Base-by-base conservation (phyloP, 2,329 filamentous ascomycete genomes). In the Monosporascus sp. region DNA sequence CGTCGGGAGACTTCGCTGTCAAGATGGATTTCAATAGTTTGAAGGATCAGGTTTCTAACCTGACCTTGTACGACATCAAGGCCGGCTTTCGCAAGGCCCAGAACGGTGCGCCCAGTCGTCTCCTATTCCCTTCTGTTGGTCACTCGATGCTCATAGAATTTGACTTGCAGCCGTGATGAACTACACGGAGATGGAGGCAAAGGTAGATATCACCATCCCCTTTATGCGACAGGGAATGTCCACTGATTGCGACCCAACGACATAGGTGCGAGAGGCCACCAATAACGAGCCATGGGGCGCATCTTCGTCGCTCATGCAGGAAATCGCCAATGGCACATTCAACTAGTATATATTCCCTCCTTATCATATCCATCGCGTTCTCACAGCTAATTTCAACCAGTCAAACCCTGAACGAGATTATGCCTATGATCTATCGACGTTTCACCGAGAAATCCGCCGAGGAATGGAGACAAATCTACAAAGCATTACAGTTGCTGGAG, bases 381-480 rank as follows among this genome's bases (percentile, higher is more conserved):
- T 35, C 49, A 58, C 51, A 57, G 47, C 18, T 6, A 43, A 22
- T 47, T 17, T 43, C 53, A 44, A 18, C 35, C 68, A 97, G 93
- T 70, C 91, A 96, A 84, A 84, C 92, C 50, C 84, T 99, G 53
- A 97, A 97, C 72, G 94, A 99, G 73, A 97, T 99, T 69, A 99
- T 99, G 94, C 94, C 94, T 60, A 94, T 99, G 90, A 96, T 99
- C 68, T 99, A 99, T 78, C 94, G 95, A 67, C 89, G 94, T 60
- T 99, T 99, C 72, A 99, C 94, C 56, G 94, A 99, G 71, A 99
- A 99, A 78, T 82, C 91, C 7, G 93, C 94, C 52, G 94, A 99
- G 70, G 94, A 99, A 75, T 99, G 94, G 94, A 84, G 94, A 61
- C 94, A 99, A 72, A 99, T 99, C 68, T 99, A 99, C 82, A 99